Percentiles rank a stretch among this genome's conserved stretches.
phyloP scores from a whole-genome alignment of 257 asterid genomes.

The Haberlea rhodopensis region DNA sequence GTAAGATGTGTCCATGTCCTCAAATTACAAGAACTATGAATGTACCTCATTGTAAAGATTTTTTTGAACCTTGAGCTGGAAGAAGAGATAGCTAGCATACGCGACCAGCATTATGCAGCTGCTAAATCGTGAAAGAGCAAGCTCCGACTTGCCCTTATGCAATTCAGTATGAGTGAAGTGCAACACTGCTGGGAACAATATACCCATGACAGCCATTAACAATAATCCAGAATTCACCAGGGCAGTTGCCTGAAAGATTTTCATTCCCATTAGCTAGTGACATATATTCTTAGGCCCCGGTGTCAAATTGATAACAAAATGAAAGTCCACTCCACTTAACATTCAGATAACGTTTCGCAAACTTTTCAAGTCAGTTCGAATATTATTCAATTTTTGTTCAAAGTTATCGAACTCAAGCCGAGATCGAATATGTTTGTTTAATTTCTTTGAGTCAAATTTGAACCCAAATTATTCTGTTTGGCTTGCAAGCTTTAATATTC shows the following conservation, averaged over 20 bases:
- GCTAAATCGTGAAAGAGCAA: constrained; percentile 91
- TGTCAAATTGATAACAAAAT: constrained; percentile 15
- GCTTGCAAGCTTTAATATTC: no score
- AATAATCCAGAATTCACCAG: constrained; percentile 86
- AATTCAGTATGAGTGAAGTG: constrained; percentile 88
- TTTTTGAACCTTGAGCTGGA: constrained; percentile 84
- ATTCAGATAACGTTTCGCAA: no score
- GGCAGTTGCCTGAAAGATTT: constrained; percentile 78
- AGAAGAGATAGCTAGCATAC: constrained; percentile 89
- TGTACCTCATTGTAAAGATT: constrained; percentile 35
- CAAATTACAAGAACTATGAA: constrained; percentile 1
- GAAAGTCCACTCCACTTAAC: constrained; percentile 21
- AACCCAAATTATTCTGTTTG: no score
- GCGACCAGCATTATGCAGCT: constrained; percentile 94
- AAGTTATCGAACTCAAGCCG: no score
- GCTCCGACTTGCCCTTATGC: constrained; percentile 82
- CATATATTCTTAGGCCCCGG: background rate
- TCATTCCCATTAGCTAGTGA: constrained; percentile 26
- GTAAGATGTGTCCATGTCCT: constrained; percentile 3
- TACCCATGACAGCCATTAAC: constrained; percentile 97
- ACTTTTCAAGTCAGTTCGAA: no score
- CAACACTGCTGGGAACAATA: constrained; percentile 88
- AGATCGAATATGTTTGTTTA: no score
- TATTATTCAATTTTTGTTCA: no score
- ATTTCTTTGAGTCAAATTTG: no score